Evolutionary conservation across 225 moss, liverwort and hornwort species (phyloP), one percentile per base, ranked within the genome.

Genomic region (Ulota crispa): DNA sequence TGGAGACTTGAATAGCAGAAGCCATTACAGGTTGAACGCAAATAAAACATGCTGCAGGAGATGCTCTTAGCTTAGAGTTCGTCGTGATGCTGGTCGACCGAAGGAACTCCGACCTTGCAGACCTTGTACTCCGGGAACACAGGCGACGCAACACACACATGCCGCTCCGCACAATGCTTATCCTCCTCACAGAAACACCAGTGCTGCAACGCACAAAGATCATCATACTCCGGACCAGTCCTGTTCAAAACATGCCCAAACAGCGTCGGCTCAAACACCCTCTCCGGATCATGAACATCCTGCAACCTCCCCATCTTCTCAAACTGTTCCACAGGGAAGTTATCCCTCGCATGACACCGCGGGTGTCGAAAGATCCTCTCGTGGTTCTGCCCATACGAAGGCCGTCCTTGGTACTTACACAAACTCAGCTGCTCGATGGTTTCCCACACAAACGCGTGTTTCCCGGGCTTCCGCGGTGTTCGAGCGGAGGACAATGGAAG

Each of bases 401-500:
- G 76, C 56, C 89, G 64, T 8, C 75, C 89, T 16, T 76, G 41
- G 28, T 87, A 91, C 68, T 91, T 91, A 61, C 89, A 91, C 30
- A 91, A 13, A 9, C 14, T 86, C 54, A 91, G 66, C 9, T 93
- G 93, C 84, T 92, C 93, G 2, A 92, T 71, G 0, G 89, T 87
- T 23, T 90, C 87, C 10, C 23, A 19, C 23, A 90, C 50, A 2
- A 82, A 11, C 0, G 82, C 12, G 10, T 74, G 64, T 55, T 90
- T 92, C 37, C 63, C 21, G 5, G 81, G 88, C 75, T 82, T 77
- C 52, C 61, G 55, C 1, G 93, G 87, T 0, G 73, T 62, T 15
- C 37, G 30, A 1, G 73, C 41, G 7, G 91, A 93, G 8, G 34
- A 42, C 21, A 23, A 2, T 24, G 80, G 76, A 0, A 78, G 0